These are phyloP conservation scores for Malus sieversii DNA, from an alignment of 306 rosid species.

Conservation along the genomic window DNA sequence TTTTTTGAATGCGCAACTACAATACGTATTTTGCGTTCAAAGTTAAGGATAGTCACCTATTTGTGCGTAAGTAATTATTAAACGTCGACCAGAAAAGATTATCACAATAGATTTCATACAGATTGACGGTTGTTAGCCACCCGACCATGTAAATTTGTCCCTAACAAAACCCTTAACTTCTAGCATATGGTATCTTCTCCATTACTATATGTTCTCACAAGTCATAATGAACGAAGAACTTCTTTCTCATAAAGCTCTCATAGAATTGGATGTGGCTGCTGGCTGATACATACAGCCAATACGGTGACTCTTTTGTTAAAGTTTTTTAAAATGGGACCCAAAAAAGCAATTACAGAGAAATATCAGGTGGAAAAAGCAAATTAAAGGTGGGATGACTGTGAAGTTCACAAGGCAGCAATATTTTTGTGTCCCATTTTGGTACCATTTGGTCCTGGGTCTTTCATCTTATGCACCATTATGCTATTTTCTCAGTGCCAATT, in stretches of 20 bases:
- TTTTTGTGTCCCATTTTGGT: not conserved
- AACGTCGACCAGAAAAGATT: not conserved
- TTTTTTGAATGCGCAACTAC: not conserved
- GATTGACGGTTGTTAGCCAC: not conserved
- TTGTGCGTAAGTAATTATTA: no score
- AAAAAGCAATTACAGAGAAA: not conserved
- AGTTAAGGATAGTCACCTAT: not conserved
- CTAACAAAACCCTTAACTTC: not conserved
- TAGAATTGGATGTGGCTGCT: not conserved
- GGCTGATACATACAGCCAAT: not conserved
- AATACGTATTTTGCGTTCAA: not conserved
- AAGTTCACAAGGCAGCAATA: not conserved
- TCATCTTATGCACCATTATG: not conserved
- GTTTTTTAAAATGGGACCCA: not conserved
- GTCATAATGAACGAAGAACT: not conserved
- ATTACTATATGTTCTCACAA: not conserved
- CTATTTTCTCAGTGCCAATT: not conserved
- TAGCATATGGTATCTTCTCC: not conserved
- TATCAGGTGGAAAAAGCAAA: conserved; percentile 7
- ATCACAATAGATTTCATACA: not conserved
- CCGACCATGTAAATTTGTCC: not conserved
- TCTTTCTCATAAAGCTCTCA: not conserved
- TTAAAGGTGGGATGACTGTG: not conserved
- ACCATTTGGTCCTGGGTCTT: not conserved
- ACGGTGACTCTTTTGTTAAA: not conserved